Conservation (phyloP, 352 stramenopile genomes). For the Globisporangium recalcitrans region DNA sequence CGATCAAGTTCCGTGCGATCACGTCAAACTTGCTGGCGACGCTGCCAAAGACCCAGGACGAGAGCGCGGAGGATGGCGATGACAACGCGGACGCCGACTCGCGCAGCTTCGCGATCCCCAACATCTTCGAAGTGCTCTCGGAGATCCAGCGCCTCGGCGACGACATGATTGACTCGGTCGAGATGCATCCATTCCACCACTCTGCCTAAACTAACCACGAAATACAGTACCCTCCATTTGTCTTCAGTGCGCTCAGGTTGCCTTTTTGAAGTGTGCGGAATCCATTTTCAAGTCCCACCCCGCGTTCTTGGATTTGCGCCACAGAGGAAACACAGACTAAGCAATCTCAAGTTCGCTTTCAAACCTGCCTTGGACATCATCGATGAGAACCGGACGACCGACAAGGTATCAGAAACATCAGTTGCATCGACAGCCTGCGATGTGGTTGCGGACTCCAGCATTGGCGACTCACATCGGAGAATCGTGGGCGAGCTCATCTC, state of each 20-base stretch:
- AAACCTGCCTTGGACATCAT: background rate
- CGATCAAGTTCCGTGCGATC: slow-evolving; percentile 78
- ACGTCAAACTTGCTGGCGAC: slow-evolving; percentile 52
- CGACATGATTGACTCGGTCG: slow-evolving; percentile 49
- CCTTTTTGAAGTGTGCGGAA: background rate
- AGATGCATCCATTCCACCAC: slow-evolving; percentile 46
- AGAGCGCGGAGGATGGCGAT: slow-evolving; percentile 20
- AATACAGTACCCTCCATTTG: slow-evolving; percentile 4
- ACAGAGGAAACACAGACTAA: background rate
- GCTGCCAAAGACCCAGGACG: slow-evolving; percentile 29
- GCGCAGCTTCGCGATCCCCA: slow-evolving; percentile 53
- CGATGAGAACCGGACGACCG: background rate
- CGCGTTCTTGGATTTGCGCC: background rate
- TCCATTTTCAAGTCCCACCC: background rate
- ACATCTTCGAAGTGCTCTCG: slow-evolving; percentile 71
- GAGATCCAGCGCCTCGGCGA: slow-evolving; percentile 69
- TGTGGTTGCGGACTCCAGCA: background rate
- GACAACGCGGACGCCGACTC: slow-evolving; percentile 13
- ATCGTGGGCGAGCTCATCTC: background rate
- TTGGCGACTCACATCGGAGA: background rate
- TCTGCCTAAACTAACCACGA: slow-evolving; percentile 3
- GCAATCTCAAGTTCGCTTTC: background rate
- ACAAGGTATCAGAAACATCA: background rate
- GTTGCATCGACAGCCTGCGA: background rate
- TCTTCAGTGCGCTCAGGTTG: background rate